Percentiles rank a stretch among this genome's conserved stretches.
phyloP scores from a whole-genome alignment of 2,329 filamentous ascomycete species.

The Pyrenochaeta sp. region DNA sequence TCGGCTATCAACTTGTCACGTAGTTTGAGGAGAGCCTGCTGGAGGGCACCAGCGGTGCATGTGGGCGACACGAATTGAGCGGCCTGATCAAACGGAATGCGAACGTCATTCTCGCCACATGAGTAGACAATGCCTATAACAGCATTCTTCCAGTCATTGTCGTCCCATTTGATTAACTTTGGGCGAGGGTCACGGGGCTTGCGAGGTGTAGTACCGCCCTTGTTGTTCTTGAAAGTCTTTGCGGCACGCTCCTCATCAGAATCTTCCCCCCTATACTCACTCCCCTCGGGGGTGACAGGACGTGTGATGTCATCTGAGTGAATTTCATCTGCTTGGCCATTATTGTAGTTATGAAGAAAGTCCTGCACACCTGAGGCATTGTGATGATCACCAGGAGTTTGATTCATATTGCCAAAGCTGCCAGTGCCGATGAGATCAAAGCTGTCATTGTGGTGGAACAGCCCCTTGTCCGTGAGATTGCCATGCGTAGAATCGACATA shows the following conservation, averaged over 20 bases:
- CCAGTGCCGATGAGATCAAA: too few species aligned
- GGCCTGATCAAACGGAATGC: conserved; percentile 40
- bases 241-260: conserved; percentile 13
- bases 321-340: conserved; percentile 1
- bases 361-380: too few species aligned
- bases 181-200: conserved; percentile 41
- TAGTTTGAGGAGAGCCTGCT: conserved; percentile 45
- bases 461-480: too few species aligned
- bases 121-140: conserved; percentile 39
- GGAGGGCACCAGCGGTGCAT: conserved; percentile 38
- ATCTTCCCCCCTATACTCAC: conserved; percentile 22
- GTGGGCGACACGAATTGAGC: conserved; percentile 31
- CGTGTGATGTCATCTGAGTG: conserved; percentile 11
- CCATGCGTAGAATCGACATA: too few species aligned
- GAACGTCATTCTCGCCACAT: conserved; percentile 36
- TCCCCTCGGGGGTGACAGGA: conserved; percentile 15
- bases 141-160: conserved; percentile 37
- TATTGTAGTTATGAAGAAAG: too few species aligned
- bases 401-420: too few species aligned
- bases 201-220: conserved; percentile 32
- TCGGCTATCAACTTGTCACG: conserved; percentile 27
- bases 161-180: conserved; percentile 39
- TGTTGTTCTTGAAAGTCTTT: conserved; percentile 35
- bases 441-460: too few species aligned
- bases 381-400: too few species aligned